These are phyloP conservation scores for Microcyclospora tardicrescens DNA, from an alignment of 2,329 filamentous ascomycete species.

Conservation along the genomic window DNA sequence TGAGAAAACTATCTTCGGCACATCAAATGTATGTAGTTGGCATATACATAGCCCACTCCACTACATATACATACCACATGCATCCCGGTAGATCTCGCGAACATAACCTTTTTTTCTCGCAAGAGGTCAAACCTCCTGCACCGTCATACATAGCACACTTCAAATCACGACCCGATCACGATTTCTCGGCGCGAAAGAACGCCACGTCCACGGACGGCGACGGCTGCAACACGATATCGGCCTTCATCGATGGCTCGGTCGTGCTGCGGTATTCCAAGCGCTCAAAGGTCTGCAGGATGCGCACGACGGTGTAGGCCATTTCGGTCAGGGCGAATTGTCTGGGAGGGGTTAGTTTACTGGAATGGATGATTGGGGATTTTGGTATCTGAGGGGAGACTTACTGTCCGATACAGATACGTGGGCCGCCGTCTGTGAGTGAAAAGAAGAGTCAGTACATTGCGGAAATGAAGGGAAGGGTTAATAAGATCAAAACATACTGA, in stretches of 20 bases:
- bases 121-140: too few species aligned
- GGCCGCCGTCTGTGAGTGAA: slow-evolving; percentile 13
- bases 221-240: slow-evolving; percentile 38
- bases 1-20: too few species aligned
- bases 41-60: too few species aligned
- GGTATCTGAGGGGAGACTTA: slow-evolving; percentile 5
- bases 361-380: not conserved
- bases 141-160: too few species aligned
- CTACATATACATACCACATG: too few species aligned
- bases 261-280: slow-evolving; percentile 26
- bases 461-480: not conserved
- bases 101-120: too few species aligned
- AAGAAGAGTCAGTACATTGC: not conserved
- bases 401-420: slow-evolving; percentile 39
- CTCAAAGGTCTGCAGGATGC: slow-evolving; percentile 33
- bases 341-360: not conserved
- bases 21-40: too few species aligned
- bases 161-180: too few species aligned
- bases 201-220: slow-evolving; percentile 27
- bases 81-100: too few species aligned
- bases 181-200: slow-evolving; percentile 18
- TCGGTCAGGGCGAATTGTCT: slow-evolving; percentile 36
- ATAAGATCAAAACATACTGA: slow-evolving; percentile 28
- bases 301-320: slow-evolving; percentile 36
- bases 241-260: slow-evolving; percentile 28